Percentiles rank a stretch among this genome's conserved stretches.
These are phyloP conservation scores for Trematosphaeria pertusa DNA, from an alignment of 2,329 filamentous ascomycete species.

Conservation along the genomic window DNA sequence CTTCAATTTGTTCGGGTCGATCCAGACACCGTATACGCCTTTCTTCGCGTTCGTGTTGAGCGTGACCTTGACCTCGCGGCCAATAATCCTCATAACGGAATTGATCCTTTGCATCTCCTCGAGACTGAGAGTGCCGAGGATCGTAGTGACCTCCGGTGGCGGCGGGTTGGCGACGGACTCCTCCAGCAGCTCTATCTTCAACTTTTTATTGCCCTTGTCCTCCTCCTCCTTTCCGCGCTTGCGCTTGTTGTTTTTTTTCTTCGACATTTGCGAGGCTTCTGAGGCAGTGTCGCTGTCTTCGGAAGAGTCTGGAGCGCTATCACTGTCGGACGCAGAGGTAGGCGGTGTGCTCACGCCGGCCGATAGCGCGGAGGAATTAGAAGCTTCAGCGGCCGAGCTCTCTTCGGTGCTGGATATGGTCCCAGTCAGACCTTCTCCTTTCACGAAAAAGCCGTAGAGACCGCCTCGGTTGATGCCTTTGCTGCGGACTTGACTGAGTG, in stretches of 20 bases:
- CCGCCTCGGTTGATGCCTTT: constrained; percentile 59
- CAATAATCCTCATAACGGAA: constrained; percentile 2
- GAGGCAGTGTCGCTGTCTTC: constrained; percentile 23
- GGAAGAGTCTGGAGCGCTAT: not conserved
- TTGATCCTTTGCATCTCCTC: constrained; percentile 6
- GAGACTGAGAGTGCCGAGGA: constrained; percentile 3
- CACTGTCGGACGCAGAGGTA: constrained; percentile 28
- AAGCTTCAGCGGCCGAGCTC: constrained; percentile 27
- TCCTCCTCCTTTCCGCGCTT: constrained; percentile 28
- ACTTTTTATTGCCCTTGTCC: constrained; percentile 15
- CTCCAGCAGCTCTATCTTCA: constrained; percentile 22
- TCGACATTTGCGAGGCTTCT: constrained; percentile 12
- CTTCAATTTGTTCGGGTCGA: not conserved
- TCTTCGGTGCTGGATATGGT: constrained; percentile 60
- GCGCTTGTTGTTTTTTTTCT: constrained; percentile 34
- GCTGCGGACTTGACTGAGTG: constrained; percentile 55
- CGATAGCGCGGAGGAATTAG: constrained; percentile 16
- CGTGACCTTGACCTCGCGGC: not conserved
- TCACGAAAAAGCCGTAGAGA: constrained; percentile 85
- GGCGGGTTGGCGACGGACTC: constrained; percentile 2
- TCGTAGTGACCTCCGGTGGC: not conserved
- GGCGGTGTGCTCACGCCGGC: constrained; percentile 35
- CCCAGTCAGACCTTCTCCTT: constrained; percentile 77
- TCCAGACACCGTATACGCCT: constrained; percentile 7
- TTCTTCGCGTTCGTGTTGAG: constrained; percentile 21